Percentiles rank a stretch among this genome's conserved stretches.
Conservation (phyloP, 2,329 filamentous ascomycete genomes). For the Graphilbum fragrans region DNA sequence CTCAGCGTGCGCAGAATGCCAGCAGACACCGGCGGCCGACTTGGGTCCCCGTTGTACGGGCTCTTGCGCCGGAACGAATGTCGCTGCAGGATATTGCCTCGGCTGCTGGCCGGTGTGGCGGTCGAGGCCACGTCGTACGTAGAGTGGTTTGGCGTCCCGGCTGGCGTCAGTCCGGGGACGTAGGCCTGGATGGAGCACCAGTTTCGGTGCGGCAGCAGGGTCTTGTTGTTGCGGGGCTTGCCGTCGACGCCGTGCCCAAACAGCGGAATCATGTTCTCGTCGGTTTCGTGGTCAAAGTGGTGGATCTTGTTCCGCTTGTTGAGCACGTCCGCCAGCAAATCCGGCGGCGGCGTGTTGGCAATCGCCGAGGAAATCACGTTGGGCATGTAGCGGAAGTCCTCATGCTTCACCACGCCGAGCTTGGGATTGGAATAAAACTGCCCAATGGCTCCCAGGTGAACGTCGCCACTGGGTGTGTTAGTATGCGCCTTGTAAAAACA, state of each 20-base stretch:
- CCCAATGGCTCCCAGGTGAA: slow-evolving; percentile 82
- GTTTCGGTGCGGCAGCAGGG: slow-evolving; percentile 77
- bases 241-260: slow-evolving; percentile 85
- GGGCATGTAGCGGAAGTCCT: slow-evolving; percentile 92
- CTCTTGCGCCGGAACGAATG: slow-evolving; percentile 1
- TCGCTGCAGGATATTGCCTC: slow-evolving; percentile 29
- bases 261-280: slow-evolving; percentile 92
- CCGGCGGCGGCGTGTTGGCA: slow-evolving; percentile 79
- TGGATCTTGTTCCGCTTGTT: slow-evolving; percentile 84
- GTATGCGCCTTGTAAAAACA: not conserved
- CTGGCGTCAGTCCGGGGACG: slow-evolving; percentile 63
- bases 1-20: slow-evolving; percentile 32
- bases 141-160: slow-evolving; percentile 48
- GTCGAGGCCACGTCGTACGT: slow-evolving; percentile 25
- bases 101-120: slow-evolving; percentile 20
- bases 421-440: slow-evolving; percentile 93
- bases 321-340: slow-evolving; percentile 78
- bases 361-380: slow-evolving; percentile 93
- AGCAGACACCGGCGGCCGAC: slow-evolving; percentile 35
- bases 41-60: slow-evolving; percentile 23
- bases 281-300: slow-evolving; percentile 63
- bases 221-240: slow-evolving; percentile 81
- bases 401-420: slow-evolving; percentile 67
- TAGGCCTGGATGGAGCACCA: slow-evolving; percentile 92
- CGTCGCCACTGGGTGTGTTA: slow-evolving; percentile 56